Conservation (phyloP, 2,329 filamentous ascomycete species). For the Alternaria ventricosa region DNA sequence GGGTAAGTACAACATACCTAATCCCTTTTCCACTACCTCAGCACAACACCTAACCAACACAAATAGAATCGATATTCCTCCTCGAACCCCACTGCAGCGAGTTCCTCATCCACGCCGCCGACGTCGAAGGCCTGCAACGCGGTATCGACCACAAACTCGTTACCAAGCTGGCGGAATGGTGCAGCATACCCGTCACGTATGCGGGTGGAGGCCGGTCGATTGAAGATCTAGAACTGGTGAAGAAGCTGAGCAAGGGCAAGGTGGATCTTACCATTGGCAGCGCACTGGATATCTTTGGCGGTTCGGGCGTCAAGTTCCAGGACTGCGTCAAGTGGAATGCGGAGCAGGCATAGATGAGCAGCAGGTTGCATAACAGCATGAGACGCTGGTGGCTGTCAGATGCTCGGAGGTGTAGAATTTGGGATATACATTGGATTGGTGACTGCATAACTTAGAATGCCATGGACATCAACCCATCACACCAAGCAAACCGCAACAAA, state of each 20-base stretch:
- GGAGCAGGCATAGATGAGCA: conserved; percentile 30
- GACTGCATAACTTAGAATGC: neutral
- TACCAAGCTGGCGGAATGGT: conserved; percentile 78
- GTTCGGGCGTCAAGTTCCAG: conserved; percentile 81
- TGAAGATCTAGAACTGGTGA: conserved; percentile 82
- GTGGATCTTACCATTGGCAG: conserved; percentile 96
- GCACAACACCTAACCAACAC: neutral
- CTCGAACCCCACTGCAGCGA: conserved; percentile 94
- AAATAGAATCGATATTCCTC: conserved; percentile 74
- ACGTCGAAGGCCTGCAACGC: conserved; percentile 91
- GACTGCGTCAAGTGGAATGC: conserved; percentile 90
- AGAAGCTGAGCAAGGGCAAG: conserved; percentile 76
- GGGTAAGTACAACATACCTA: conserved; percentile 61
- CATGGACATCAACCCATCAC: neutral
- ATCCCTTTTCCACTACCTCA: neutral
- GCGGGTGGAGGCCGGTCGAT: conserved; percentile 89
- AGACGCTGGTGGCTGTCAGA: neutral
- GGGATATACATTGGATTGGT: neutral
- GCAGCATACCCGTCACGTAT: conserved; percentile 91
- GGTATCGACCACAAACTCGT: conserved; percentile 91
- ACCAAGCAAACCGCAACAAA: neutral
- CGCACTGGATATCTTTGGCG: conserved; percentile 94
- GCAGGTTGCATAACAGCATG: no score
- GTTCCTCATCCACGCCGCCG: conserved; percentile 95
- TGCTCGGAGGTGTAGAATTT: neutral